Percentiles rank a stretch among this genome's conserved stretches.
These are phyloP conservation scores for Tagetes patula DNA, from an alignment of 129 eudicot species.

Conservation along the genomic window DNA sequence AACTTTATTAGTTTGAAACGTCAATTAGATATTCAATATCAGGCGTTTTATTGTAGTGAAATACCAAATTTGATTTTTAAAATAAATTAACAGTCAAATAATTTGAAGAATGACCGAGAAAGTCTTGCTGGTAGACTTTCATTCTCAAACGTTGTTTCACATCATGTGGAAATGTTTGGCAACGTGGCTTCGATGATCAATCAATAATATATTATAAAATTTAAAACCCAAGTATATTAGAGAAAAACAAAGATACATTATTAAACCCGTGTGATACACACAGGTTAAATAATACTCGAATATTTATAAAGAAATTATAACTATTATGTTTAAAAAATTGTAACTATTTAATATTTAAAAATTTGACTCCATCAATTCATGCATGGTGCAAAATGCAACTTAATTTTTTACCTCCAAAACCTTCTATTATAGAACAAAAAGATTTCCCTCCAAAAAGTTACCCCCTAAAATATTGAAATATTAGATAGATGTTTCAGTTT, in stretches of 20 bases:
- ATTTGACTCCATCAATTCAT: no score
- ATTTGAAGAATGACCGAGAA: slow-evolving; percentile 21
- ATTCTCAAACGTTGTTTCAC: slow-evolving; percentile 28
- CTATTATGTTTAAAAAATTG: no score
- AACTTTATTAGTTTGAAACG: neutral
- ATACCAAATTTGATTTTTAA: neutral
- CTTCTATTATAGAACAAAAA: no score
- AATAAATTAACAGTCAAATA: neutral
- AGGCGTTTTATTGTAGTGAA: neutral
- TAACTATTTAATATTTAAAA: no score
- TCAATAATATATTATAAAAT: neutral
- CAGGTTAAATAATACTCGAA: no score
- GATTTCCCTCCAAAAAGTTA: no score
- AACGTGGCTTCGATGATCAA: slow-evolving; percentile 16
- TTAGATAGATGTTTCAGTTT: no score
- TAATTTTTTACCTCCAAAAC: no score
- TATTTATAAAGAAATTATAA: no score
- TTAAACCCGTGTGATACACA: no score
- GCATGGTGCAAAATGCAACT: no score
- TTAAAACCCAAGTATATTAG: neutral
- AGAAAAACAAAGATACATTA: neutral
- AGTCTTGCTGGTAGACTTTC: slow-evolving; percentile 23
- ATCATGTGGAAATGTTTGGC: slow-evolving; percentile 11
- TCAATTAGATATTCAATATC: neutral
- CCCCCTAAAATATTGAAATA: no score